These are phyloP conservation scores for Trichoderma hamatum DNA, from an alignment of 2,329 filamentous ascomycete genomes.

Conservation along the genomic window DNA sequence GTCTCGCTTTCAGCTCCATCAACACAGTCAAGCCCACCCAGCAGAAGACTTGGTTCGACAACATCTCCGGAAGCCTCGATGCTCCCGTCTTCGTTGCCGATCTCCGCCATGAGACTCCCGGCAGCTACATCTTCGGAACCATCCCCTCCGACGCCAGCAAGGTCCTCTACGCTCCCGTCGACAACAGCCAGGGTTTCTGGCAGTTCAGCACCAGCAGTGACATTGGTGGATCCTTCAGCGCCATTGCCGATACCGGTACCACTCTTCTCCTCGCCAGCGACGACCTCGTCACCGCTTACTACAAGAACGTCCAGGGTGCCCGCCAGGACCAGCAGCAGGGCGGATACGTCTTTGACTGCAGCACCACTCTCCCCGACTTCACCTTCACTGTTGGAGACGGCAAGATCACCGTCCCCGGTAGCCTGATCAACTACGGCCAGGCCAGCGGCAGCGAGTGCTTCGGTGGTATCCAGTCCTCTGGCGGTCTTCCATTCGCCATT, in stretches of 20 bases:
- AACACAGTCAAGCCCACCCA: slow-evolving; percentile 47
- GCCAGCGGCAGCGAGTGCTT: slow-evolving; percentile 58
- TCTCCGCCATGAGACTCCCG: slow-evolving; percentile 55
- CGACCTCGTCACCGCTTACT: slow-evolving; percentile 53
- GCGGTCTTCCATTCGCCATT: slow-evolving; percentile 53
- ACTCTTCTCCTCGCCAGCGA: slow-evolving; percentile 63
- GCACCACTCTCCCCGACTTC: slow-evolving; percentile 50
- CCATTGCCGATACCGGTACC: slow-evolving; percentile 62
- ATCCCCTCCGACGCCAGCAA: slow-evolving; percentile 63
- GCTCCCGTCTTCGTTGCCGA: slow-evolving; percentile 66
- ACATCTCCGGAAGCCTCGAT: slow-evolving; percentile 31
- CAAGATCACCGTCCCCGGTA: slow-evolving; percentile 57
- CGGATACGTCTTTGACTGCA: slow-evolving; percentile 51
- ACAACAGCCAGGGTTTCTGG: slow-evolving; percentile 69
- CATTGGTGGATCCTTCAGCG: slow-evolving; percentile 39
- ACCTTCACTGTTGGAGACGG: slow-evolving; percentile 59
- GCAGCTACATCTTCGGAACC: slow-evolving; percentile 73
- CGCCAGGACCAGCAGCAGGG: slow-evolving; percentile 44
- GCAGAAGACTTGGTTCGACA: slow-evolving; percentile 50
- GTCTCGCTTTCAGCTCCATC: slow-evolving; percentile 47
- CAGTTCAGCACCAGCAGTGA: slow-evolving; percentile 33
- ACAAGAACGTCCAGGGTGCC: slow-evolving; percentile 45
- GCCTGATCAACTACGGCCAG: slow-evolving; percentile 55
- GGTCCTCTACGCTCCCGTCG: slow-evolving; percentile 64
- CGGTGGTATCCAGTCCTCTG: slow-evolving; percentile 66